Percentiles rank a stretch among this genome's conserved stretches.
Evolutionary conservation across 352 stramenopile genomes (phyloP).

Genomic region (Pythium sukuiense): DNA sequence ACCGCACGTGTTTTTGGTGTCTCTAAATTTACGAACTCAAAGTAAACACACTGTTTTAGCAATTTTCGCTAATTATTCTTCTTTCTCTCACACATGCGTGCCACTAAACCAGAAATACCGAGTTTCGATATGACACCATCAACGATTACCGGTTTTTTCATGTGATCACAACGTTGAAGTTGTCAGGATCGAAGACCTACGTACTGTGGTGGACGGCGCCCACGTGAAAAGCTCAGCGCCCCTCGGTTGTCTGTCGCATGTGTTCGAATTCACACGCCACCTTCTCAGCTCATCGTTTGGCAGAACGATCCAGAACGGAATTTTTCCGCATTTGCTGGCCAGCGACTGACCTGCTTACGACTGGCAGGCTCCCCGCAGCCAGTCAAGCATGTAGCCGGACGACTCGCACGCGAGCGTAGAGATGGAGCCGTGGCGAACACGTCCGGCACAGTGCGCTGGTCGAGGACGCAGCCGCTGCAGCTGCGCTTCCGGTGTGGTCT

Average conservation of each 20-base stretch:
- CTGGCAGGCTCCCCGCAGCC: neutral
- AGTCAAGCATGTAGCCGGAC: neutral
- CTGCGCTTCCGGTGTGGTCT: neutral
- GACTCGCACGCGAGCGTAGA: neutral
- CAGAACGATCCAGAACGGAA: slow-evolving; percentile 9
- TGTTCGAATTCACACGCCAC: slow-evolving; percentile 14
- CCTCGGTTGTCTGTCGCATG: slow-evolving; percentile 25
- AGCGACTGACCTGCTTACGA: neutral
- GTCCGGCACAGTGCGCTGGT: slow-evolving; percentile 1
- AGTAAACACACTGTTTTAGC: neutral
- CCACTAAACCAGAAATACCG: too few relatives aligned
- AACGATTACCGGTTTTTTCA: neutral
- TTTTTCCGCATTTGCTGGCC: neutral
- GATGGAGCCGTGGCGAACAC: slow-evolving; percentile 7
- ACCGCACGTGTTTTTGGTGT: neutral
- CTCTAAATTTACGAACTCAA: neutral
- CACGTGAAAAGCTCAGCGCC: neutral
- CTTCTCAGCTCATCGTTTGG: slow-evolving; percentile 8
- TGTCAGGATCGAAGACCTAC: neutral
- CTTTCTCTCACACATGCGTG: neutral
- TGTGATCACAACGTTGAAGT: slow-evolving; percentile 2
- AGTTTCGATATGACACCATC: too few relatives aligned
- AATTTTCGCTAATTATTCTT: neutral
- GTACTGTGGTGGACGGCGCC: neutral
- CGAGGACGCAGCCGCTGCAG: neutral